Evolutionary conservation across 2,329 filamentous ascomycete genomes (phyloP), one percentile per base, ranked within the genome.

Genomic region (Didymella segeticola): DNA sequence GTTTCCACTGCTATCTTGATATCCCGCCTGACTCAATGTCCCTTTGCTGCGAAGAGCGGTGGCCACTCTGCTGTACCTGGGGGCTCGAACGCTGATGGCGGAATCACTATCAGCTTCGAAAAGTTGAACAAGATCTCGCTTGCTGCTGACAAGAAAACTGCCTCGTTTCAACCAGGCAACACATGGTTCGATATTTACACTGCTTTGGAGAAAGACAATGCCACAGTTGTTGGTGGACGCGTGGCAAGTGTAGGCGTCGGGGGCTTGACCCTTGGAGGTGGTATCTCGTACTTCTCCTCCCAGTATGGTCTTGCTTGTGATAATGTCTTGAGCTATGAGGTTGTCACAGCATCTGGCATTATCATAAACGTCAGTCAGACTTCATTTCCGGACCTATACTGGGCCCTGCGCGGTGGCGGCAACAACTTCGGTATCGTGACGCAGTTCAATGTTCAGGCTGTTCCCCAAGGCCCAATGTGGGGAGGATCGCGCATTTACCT

Each of bases 31-130:
- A 61, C 60, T 5, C 56, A 63, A 43, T 73, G 68, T 43, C 67
- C 67, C 71, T 78, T 79, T 53, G 76, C 77, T 1, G 70, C 77
- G 3, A 78, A 76, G 50, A 74, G 76, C 38, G 78, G 79, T 26
- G 79, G 79, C 3, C 78, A 81, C 53, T 72, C 72, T 17, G 62
- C 70, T 3, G 72, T 73, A 50, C 64, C 71, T 0, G 77, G 78
- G 19, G 71, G 73, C 9, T 77, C 76, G 6, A 78, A 75, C 47
- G 76, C 78, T 14, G 61, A 72, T 0, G 64, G 66, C 23, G 79
- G 79, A 3, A 75, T 81, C 8, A 78, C 77, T 1, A 70, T 81
- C 42, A 76, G 76, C 48, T 66, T 81, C 25, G 68, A 69, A 20
- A 58, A 60, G 14, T 52, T 78, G 43, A 69, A 68, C 33, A 43